Conservation (phyloP, 805 yeast genomes). For the Cyberlindnera samutprakarnensis region DNA sequence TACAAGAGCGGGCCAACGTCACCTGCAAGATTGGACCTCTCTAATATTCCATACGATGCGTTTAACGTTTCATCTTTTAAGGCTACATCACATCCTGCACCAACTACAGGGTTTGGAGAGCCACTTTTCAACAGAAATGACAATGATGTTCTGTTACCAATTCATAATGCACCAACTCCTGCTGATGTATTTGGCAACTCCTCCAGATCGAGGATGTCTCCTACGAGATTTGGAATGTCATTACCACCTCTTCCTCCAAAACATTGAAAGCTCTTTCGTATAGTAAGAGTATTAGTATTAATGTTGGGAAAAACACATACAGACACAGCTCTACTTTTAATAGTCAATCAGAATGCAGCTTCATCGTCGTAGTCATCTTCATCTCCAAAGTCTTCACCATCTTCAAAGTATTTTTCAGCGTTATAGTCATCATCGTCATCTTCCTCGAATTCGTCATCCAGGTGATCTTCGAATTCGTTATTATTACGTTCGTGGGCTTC, state of each 20-base stretch:
- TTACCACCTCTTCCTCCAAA: conserved; percentile 16
- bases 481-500: conserved; percentile 22
- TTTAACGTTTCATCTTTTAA: conserved; percentile 5
- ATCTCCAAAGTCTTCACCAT: conserved; percentile 42
- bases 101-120: conserved; percentile 28
- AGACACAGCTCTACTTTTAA: too few species aligned
- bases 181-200: conserved; percentile 7
- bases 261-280: too few species aligned
- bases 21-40: conserved; percentile 10
- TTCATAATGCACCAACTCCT: conserved; percentile 3
- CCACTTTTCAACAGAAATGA: too few species aligned
- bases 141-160: too few species aligned
- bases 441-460: conserved; percentile 50
- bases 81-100: conserved; percentile 31
- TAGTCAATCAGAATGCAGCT: conserved; percentile 42
- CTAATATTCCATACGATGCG: conserved; percentile 20
- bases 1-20: conserved; percentile 12
- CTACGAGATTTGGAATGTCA: conserved; percentile 17
- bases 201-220: conserved; percentile 13
- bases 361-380: conserved; percentile 50
- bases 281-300: neutral
- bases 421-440: conserved; percentile 60
- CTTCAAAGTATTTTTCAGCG: conserved; percentile 58
- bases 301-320: neutral
- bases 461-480: conserved; percentile 34